Evolutionary conservation across 305 asterid species (phyloP).

Genomic region (Rubia peregrina): DNA sequence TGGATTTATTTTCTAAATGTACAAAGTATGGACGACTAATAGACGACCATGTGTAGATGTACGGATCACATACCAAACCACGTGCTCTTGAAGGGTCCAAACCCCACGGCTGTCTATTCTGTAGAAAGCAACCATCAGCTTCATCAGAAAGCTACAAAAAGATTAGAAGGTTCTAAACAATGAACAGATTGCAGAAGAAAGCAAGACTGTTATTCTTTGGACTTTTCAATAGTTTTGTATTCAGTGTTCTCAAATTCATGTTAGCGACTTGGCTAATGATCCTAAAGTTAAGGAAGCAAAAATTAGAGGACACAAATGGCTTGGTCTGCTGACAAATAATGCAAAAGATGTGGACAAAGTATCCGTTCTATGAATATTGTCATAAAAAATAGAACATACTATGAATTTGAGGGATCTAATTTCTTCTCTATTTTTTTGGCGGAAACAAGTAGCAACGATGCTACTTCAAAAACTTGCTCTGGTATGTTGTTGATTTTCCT

Average conservation of each 20-base stretch:
- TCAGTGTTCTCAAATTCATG: neutral
- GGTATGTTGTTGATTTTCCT: neutral
- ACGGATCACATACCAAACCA: constrained; percentile 47
- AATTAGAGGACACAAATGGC: neutral
- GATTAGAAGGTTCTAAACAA: neutral
- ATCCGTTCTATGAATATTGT: neutral
- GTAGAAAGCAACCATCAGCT: constrained; percentile 11
- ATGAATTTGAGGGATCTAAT: neutral
- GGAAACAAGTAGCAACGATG: neutral
- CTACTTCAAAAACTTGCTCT: neutral
- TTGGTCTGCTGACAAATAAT: neutral
- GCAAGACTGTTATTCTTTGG: neutral
- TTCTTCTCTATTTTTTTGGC: neutral
- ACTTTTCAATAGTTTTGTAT: neutral
- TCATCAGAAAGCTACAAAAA: neutral
- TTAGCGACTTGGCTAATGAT: neutral
- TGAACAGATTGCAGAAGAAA: neutral
- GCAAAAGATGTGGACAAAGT: neutral
- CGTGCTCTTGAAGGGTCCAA: constrained; percentile 40
- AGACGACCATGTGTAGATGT: constrained; percentile 2
- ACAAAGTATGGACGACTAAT: neutral
- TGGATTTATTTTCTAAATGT: neutral
- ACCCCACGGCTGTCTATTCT: constrained; percentile 31
- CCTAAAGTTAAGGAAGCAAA: neutral
- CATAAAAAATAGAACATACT: neutral